Percentiles rank a stretch among this genome's conserved stretches.
Evolutionary conservation across 768 basidiomycete species (phyloP).

Genomic region (Stropharia rugosoannulata): DNA sequence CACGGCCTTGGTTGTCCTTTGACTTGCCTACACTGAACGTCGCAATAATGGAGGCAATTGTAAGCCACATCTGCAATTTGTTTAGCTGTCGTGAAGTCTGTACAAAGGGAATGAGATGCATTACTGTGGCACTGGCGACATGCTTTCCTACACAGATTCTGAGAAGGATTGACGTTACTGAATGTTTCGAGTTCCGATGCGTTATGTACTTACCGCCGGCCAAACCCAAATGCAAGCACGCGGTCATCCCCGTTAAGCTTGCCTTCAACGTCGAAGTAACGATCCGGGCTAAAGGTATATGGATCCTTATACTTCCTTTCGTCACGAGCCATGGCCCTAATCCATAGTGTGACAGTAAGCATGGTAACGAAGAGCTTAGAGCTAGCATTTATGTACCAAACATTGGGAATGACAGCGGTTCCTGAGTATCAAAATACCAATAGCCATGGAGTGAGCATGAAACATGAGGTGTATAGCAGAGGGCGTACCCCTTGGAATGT

Average conservation of each 20-base stretch:
- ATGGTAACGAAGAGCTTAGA: too few relatives aligned
- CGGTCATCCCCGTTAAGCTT: constrained; percentile 1
- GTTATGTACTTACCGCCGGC: constrained; percentile 1
- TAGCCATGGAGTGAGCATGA: too few relatives aligned
- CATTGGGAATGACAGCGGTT: neutral
- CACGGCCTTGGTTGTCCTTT: constrained; percentile 9
- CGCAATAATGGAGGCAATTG: constrained; percentile 2
- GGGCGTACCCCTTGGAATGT: constrained; percentile 21
- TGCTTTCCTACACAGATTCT: constrained; percentile 4
- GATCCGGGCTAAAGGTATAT: constrained; percentile 20
- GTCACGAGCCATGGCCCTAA: constrained; percentile 18
- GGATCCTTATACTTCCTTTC: constrained; percentile 17
- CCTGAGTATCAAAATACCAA: too few relatives aligned
- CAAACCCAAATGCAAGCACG: constrained; percentile 10
- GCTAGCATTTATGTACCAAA: neutral
- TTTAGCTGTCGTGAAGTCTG: neutral
- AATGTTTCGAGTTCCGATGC: too few relatives aligned
- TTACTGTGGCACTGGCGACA: constrained; percentile 2
- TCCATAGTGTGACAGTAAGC: neutral
- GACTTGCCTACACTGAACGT: neutral
- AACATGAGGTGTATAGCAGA: too few relatives aligned
- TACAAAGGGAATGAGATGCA: neutral
- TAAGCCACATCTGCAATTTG: constrained; percentile 4
- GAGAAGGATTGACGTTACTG: neutral
- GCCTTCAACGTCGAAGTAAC: constrained; percentile 13